Evolutionary conservation across 2,329 filamentous ascomycete species (phyloP).

Genomic region (Colletotrichum limetticola): DNA sequence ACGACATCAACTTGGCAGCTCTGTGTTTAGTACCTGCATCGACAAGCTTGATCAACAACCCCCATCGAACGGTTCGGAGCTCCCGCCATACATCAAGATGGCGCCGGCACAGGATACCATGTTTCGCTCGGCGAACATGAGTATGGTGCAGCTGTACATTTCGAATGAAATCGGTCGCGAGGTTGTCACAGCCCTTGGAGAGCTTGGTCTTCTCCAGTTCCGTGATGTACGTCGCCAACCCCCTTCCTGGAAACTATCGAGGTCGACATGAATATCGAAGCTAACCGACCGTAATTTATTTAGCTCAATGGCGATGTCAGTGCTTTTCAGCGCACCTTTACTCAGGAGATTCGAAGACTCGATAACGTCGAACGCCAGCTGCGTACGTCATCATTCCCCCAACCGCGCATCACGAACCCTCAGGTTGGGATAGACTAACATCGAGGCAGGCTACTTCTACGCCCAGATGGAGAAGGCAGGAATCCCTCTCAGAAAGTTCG

Average conservation of each 20-base stretch:
- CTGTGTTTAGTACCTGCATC: slow-evolving; percentile 24
- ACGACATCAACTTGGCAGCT: slow-evolving; percentile 39
- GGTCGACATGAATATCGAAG: slow-evolving; percentile 15
- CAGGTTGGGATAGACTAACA: slow-evolving; percentile 43
- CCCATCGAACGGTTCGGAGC: slow-evolving; percentile 35
- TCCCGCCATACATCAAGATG: slow-evolving; percentile 56
- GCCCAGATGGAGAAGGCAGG: slow-evolving; percentile 93
- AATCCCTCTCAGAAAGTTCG: slow-evolving; percentile 88
- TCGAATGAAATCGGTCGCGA: slow-evolving; percentile 98
- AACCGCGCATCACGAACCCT: background rate
- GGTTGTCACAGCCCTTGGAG: slow-evolving; percentile 94
- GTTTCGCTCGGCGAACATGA: slow-evolving; percentile 99
- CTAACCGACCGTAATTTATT: slow-evolving; percentile 37
- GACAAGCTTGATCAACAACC: slow-evolving; percentile 34
- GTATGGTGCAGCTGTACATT: slow-evolving; percentile 99
- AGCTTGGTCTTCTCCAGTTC: slow-evolving; percentile 96
- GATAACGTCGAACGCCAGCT: slow-evolving; percentile 99
- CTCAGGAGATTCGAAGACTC: slow-evolving; percentile 94
- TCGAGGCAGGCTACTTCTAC: slow-evolving; percentile 83
- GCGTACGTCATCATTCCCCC: slow-evolving; percentile 67
- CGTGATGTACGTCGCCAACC: slow-evolving; percentile 78
- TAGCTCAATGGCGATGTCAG: slow-evolving; percentile 93
- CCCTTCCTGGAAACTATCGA: slow-evolving; percentile 22
- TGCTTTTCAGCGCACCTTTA: slow-evolving; percentile 97
- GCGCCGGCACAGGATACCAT: slow-evolving; percentile 84